These are phyloP conservation scores for Trichosporon coremiiforme DNA, from an alignment of 1,284 basidiomycete genomes.

Conservation along the genomic window DNA sequence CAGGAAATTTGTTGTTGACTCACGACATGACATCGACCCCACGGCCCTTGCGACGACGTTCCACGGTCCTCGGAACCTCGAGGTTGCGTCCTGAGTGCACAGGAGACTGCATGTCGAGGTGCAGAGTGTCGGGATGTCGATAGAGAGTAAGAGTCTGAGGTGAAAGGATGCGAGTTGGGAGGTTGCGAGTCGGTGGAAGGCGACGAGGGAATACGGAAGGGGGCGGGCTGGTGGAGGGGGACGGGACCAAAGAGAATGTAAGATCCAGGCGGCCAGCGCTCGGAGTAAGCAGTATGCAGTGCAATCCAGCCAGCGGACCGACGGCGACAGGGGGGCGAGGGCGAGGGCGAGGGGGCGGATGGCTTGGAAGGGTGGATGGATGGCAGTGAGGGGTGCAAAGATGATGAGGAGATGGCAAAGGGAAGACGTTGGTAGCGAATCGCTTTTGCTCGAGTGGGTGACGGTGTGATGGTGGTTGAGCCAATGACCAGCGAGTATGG, in stretches of 20 bases:
- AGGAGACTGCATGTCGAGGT: constrained; percentile 28
- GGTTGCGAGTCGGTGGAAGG: constrained; percentile 1
- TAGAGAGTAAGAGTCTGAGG: neutral
- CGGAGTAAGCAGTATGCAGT: neutral
- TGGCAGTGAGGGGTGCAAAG: neutral
- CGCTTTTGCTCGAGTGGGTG: constrained; percentile 13
- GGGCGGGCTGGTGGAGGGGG: constrained; percentile 15
- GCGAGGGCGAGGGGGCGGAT: neutral
- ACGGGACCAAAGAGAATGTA: constrained; percentile 15
- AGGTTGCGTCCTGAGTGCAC: neutral
- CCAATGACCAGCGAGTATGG: neutral
- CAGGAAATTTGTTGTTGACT: constrained; percentile 17
- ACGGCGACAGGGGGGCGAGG: constrained; percentile 16
- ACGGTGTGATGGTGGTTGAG: neutral
- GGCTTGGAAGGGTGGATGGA: constrained; percentile 15
- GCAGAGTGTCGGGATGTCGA: neutral
- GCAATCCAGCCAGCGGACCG: constrained; percentile 16
- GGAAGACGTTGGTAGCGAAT: neutral
- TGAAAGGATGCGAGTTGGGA: neutral
- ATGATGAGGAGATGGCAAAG: constrained; percentile 15
- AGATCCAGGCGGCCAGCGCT: constrained; percentile 12
- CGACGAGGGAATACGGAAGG: neutral
- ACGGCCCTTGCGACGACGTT: constrained; percentile 44
- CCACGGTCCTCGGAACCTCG: constrained; percentile 38
- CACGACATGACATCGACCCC: constrained; percentile 42